A percentile compares a stretch with the other conserved stretches of the same genome.
These are phyloP conservation scores for Phyllosticta ampelicida DNA, from an alignment of 2,329 filamentous ascomycete species.

Conservation along the genomic window DNA sequence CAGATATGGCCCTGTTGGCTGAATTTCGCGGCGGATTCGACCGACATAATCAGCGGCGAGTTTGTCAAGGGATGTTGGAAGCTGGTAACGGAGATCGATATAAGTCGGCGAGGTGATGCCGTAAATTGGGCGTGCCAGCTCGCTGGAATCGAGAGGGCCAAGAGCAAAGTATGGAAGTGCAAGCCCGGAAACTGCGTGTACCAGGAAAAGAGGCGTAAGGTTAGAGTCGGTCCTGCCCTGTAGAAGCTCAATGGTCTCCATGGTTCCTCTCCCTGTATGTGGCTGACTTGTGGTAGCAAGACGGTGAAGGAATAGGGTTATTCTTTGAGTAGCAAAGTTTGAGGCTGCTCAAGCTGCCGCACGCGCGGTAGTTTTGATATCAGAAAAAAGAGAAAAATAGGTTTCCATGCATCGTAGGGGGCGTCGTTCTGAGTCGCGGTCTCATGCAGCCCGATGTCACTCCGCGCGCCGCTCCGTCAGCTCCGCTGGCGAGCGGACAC, in stretches of 20 bases:
- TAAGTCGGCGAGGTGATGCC: slow-evolving; percentile 16
- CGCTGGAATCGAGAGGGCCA: not conserved
- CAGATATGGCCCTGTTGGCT: slow-evolving; percentile 12
- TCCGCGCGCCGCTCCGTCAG: not conserved
- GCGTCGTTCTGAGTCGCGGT: not conserved
- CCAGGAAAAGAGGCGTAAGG: not conserved
- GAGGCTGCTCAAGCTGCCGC: not conserved
- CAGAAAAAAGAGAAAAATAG: not conserved
- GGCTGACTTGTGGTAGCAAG: not conserved
- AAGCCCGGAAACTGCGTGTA: not conserved
- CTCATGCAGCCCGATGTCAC: not conserved
- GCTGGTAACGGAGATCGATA: slow-evolving; percentile 12
- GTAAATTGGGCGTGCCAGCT: slow-evolving; percentile 13
- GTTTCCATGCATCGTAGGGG: not conserved
- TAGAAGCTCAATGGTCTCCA: not conserved
- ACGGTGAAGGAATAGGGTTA: not conserved
- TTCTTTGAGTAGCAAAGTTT: not conserved
- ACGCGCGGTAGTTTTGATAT: not conserved
- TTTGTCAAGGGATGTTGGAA: slow-evolving; percentile 12
- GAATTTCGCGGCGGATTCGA: slow-evolving; percentile 13
- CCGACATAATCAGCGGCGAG: slow-evolving; percentile 14
- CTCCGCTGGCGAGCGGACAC: not conserved
- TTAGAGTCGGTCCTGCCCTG: not conserved
- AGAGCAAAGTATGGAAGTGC: not conserved
- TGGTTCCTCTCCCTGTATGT: not conserved